Evolutionary conservation across 108 stramenopile species (phyloP).

Genomic region (Nannochloropsis salina): DNA sequence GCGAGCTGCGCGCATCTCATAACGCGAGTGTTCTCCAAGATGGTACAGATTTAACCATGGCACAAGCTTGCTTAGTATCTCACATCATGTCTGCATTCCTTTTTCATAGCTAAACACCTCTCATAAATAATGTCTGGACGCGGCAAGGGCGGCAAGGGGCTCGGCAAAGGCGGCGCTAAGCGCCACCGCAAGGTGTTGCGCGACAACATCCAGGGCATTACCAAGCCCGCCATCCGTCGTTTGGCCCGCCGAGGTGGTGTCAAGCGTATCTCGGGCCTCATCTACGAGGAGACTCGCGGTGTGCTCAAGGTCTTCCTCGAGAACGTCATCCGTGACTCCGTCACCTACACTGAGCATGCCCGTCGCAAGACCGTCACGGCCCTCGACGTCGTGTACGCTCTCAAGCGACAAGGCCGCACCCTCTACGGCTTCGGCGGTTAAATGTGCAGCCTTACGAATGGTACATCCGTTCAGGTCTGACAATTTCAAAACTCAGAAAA

Average conservation of each 20-base stretch:
- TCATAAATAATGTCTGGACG: conserved; percentile 28
- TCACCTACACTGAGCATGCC: conserved; percentile 63
- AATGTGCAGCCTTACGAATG: not conserved
- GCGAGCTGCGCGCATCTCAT: too few relatives aligned
- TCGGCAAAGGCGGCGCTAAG: conserved; percentile 67
- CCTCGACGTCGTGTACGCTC: conserved; percentile 60
- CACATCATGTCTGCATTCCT: too few relatives aligned
- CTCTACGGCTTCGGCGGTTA: conserved; percentile 59
- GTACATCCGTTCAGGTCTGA: not conserved
- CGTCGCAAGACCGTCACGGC: conserved; percentile 59
- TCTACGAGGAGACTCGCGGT: conserved; percentile 87
- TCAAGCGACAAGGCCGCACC: conserved; percentile 61
- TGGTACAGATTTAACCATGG: too few relatives aligned
- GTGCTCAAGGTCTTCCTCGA: conserved; percentile 65
- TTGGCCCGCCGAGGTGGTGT: conserved; percentile 96
- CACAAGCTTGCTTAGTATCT: too few relatives aligned
- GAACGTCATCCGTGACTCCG: conserved; percentile 61
- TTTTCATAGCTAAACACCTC: not conserved
- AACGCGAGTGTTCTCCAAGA: too few relatives aligned
- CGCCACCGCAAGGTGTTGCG: conserved; percentile 95
- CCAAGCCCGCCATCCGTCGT: conserved; percentile 98
- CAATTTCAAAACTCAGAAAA: not conserved
- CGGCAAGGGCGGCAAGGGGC: conserved; percentile 34
- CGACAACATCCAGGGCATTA: conserved; percentile 99
- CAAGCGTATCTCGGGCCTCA: conserved; percentile 98